Evolutionary conservation across 192 early-diverging fungal genomes (phyloP).

Genomic region (Backusella macrospora): DNA sequence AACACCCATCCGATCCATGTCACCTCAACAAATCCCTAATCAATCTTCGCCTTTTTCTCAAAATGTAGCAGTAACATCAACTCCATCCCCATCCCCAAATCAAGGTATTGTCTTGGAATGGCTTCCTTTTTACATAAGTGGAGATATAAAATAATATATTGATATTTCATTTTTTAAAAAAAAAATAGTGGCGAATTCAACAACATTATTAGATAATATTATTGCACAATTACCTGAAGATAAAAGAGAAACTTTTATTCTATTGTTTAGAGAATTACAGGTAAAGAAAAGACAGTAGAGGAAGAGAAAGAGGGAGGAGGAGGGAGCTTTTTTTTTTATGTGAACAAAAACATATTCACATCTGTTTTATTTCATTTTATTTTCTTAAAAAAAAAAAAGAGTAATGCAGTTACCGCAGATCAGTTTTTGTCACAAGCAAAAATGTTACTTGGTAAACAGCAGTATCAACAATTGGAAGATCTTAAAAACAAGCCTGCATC

Average conservation of each 20-base stretch:
- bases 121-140: no score
- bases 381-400: constrained; percentile 19
- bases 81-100: neutral
- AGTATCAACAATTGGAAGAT: constrained; percentile 48
- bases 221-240: constrained; percentile 30
- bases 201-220: constrained; percentile 34
- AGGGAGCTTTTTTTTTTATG: no score
- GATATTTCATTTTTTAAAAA: neutral
- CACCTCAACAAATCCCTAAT: constrained; percentile 2
- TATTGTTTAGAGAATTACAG: constrained; percentile 30
- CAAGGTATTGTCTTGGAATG: neutral
- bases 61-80: neutral
- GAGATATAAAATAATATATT: no score
- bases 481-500: constrained; percentile 41
- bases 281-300: constrained; percentile 5
- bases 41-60: neutral
- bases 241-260: constrained; percentile 28
- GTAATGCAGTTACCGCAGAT: constrained; percentile 43
- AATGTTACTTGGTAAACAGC: constrained; percentile 43
- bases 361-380: no score
- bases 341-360: no score
- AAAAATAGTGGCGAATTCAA: constrained; percentile 2
- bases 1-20: neutral
- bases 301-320: no score
- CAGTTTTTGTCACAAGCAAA: constrained; percentile 46